Conservation (phyloP, 495 filamentous ascomycete species). For the Saxispiralis lemnorum region DNA sequence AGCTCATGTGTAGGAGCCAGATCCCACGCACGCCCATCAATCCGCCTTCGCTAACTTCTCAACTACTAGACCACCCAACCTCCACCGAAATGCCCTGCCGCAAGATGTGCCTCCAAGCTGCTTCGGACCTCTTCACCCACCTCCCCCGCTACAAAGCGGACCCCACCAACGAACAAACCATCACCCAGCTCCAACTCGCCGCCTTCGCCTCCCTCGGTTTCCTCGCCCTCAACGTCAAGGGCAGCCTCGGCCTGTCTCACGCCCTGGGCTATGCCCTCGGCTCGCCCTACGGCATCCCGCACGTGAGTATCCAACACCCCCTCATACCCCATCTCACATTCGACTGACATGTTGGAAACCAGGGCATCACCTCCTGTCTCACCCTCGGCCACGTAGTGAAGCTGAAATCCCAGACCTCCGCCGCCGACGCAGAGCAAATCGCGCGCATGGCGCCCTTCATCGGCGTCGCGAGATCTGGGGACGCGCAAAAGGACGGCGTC, state of each 20-base stretch:
- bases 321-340: too few relatives aligned
- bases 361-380: slow-evolving; percentile 31
- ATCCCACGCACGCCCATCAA: background rate
- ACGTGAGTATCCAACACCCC: slow-evolving; percentile 5
- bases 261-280: slow-evolving; percentile 33
- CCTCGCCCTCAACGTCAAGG: slow-evolving; percentile 27
- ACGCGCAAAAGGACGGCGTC: slow-evolving; percentile 22
- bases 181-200: slow-evolving; percentile 30
- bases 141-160: slow-evolving; percentile 27
- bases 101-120: slow-evolving; percentile 24
- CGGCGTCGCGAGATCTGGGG: slow-evolving; percentile 21
- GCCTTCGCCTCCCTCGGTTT: slow-evolving; percentile 28
- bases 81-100: slow-evolving; percentile 30
- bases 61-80: slow-evolving; percentile 27
- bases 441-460: slow-evolving; percentile 26
- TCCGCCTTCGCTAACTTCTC: background rate
- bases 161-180: slow-evolving; percentile 26
- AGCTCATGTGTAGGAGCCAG: slow-evolving; percentile 19
- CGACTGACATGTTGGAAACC: too few relatives aligned
- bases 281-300: slow-evolving; percentile 32
- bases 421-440: slow-evolving; percentile 27
- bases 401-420: slow-evolving; percentile 25
- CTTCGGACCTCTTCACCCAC: slow-evolving; percentile 25
- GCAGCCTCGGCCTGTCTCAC: slow-evolving; percentile 30
- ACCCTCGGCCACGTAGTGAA: slow-evolving; percentile 30